Conservation (phyloP, 2,329 filamentous ascomycete species). For the Alternaria consortialis region DNA sequence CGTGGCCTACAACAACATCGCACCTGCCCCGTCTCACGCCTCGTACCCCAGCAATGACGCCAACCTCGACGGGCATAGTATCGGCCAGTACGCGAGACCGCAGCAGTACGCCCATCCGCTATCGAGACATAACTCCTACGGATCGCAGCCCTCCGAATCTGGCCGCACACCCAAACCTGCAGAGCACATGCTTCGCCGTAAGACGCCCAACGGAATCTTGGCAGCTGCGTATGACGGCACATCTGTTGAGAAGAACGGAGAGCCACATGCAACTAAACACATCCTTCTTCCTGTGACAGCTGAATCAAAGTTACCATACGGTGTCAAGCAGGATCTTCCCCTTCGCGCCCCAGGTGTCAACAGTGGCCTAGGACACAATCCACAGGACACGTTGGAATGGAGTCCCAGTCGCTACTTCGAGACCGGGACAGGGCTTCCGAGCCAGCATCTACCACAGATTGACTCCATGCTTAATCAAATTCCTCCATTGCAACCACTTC, state of each 20-base stretch:
- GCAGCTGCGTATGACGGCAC: slow-evolving; percentile 91
- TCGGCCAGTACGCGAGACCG: slow-evolving; percentile 37
- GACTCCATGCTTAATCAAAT: slow-evolving; percentile 70
- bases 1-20: slow-evolving; percentile 34
- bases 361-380: slow-evolving; percentile 23
- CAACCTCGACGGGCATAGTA: slow-evolving; percentile 32
- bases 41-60: slow-evolving; percentile 40
- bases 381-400: slow-evolving; percentile 43
- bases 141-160: slow-evolving; percentile 37
- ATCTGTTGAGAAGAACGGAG: slow-evolving; percentile 74
- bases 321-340: slow-evolving; percentile 49
- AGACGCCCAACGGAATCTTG: slow-evolving; percentile 93
- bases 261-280: slow-evolving; percentile 82
- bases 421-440: slow-evolving; percentile 45
- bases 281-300: slow-evolving; percentile 73
- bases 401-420: slow-evolving; percentile 49
- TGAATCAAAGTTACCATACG: slow-evolving; percentile 48
- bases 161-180: slow-evolving; percentile 44
- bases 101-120: slow-evolving; percentile 53
- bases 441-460: slow-evolving; percentile 61
- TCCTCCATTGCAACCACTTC: slow-evolving; percentile 62
- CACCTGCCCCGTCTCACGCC: slow-evolving; percentile 34
- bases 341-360: slow-evolving; percentile 42
- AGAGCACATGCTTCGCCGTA: slow-evolving; percentile 85
- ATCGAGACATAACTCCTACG: slow-evolving; percentile 50